Evolutionary conservation across 106 monocot genomes (phyloP), one percentile per base, ranked within the genome.

Genomic region (Dioscorea dumetorum): DNA sequence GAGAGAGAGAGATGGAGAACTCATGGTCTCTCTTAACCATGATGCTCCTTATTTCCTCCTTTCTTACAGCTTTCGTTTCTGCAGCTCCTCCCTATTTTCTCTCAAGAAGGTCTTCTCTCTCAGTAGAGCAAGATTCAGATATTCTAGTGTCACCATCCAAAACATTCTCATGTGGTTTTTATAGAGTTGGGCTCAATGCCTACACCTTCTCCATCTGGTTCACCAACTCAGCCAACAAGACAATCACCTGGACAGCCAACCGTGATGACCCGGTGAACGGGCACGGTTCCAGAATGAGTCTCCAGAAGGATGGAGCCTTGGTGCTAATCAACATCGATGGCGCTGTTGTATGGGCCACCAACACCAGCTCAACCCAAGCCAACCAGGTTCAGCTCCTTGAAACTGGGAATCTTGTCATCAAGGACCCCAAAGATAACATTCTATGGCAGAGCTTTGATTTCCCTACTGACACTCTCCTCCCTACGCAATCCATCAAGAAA

Each of bases 391-490:
- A 74, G 59, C 78, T 88, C n/a, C 66, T 81, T 16, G 63, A 81
- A 58, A 57, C 66, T 12, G 88, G 84, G 15, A 88, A 88, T 68
- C 81, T 88, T 31, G 79, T 88, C 5, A 51, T 88, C 16, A 24
- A 11, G 2, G 73, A 78, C 58, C 16, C 67, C 4, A 62, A 15
- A 2, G 72, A 50, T 19, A 32, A 67, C 1, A 60, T 73, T 22
- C 57, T 77, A 9, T 81, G 81, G 81, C 81, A 81, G 23, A 76
- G 76, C 67, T 81, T 81, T 41, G 76, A 81, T 54, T 73, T 33
- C 5, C 82, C 82, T 1, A 82, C 77, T 24, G 77, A 77, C 57
- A 82, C 82, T 15, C 85, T 85, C 14, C 78, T 85, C 9, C 78
- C 81, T 9, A 57, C 48, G 0, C 85, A 85, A 50, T 71, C 75